phyloP scores from a whole-genome alignment of 177 flowering plant genomes.

The Telopea speciosissima region DNA sequence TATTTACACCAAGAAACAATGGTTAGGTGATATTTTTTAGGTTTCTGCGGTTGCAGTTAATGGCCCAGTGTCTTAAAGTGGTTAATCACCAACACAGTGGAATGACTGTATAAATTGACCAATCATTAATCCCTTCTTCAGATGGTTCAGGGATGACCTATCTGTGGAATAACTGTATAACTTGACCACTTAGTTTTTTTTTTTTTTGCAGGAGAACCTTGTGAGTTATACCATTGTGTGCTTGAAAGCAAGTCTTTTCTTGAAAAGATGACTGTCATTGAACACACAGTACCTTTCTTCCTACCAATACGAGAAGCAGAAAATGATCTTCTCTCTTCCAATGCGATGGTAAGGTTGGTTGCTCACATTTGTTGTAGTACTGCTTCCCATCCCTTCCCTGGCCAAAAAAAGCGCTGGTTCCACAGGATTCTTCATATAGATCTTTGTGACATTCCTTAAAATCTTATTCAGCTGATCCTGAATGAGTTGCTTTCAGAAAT shows the following conservation, averaged over 20 bases:
- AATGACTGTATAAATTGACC: neutral
- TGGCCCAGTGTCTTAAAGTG: neutral
- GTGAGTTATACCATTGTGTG: constrained; percentile 85
- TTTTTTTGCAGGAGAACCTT: constrained; percentile 67
- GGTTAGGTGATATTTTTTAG: neutral
- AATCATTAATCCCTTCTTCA: neutral
- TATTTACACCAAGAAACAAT: neutral
- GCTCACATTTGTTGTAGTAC: constrained; percentile 8
- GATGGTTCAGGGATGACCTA: neutral
- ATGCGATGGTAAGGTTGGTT: constrained; percentile 74
- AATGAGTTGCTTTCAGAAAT: constrained; percentile 53
- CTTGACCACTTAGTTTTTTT: constrained; percentile 1
- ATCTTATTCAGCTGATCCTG: constrained; percentile 8
- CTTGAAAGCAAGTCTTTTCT: constrained; percentile 97
- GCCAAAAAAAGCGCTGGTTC: neutral
- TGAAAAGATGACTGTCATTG: constrained; percentile 91
- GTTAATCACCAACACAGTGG: neutral
- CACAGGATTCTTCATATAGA: neutral
- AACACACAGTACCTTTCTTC: constrained; percentile 94
- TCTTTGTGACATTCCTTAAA: neutral
- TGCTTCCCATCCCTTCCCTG: neutral
- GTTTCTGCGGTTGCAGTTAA: neutral
- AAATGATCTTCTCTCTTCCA: constrained; percentile 82
- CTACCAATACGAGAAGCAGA: constrained; percentile 87
- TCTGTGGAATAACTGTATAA: neutral